phyloP scores from a whole-genome alignment of 2,329 filamentous ascomycete genomes.

The Botrytis pseudocinerea region DNA sequence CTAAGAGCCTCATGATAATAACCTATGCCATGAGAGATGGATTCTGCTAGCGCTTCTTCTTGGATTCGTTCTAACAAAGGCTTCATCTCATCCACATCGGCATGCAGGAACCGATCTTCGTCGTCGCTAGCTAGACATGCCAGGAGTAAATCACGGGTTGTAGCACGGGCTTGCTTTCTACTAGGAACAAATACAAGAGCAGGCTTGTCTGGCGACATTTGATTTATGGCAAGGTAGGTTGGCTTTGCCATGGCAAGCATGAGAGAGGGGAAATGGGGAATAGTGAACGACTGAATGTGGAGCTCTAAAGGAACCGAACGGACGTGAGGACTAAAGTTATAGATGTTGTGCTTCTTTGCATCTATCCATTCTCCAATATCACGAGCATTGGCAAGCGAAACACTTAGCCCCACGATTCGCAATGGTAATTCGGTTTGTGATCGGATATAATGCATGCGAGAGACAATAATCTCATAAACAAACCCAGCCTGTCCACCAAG shows the following conservation, averaged over 20 bases:
- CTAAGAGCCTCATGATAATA: conserved; percentile 96
- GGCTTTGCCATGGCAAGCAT: conserved; percentile 99
- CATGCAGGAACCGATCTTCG: conserved; percentile 90
- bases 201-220: conserved; percentile 85
- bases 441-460: conserved; percentile 94
- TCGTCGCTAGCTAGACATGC: conserved; percentile 86
- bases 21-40: conserved; percentile 88
- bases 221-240: conserved; percentile 82
- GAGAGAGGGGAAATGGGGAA: conserved; percentile 94
- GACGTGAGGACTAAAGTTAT: conserved; percentile 94
- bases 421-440: conserved; percentile 82
- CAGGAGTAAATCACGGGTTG: conserved; percentile 83
- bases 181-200: conserved; percentile 90
- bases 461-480: conserved; percentile 95
- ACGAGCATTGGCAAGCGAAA: conserved; percentile 87
- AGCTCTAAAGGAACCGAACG: conserved; percentile 88
- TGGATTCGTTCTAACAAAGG: conserved; percentile 81
- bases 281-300: conserved; percentile 92
- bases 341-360: conserved; percentile 95
- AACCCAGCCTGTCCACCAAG: conserved; percentile 84
- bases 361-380: conserved; percentile 98
- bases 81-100: conserved; percentile 76
- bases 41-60: conserved; percentile 83
- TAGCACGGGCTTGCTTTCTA: conserved; percentile 87
- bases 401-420: conserved; percentile 85